Evolutionary conservation across 345 rosid species (phyloP).

Genomic region (Durio zibethinus): DNA sequence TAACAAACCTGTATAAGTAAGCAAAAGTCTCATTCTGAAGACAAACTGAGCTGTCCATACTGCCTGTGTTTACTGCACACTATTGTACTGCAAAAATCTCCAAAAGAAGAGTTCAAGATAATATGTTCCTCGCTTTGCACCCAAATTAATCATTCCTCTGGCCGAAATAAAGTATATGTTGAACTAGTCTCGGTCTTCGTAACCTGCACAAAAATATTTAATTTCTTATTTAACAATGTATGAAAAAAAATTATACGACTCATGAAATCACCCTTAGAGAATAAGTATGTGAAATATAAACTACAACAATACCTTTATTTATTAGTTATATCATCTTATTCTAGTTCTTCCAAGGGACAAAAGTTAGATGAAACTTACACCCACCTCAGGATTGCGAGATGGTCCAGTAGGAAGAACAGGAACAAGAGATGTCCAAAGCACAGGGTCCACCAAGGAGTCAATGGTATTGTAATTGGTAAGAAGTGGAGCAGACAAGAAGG

Average conservation of each 20-base stretch:
- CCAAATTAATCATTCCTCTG: constrained; percentile 43
- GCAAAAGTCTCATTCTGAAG: neutral
- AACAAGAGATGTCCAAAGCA: constrained; percentile 74
- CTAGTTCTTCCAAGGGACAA: constrained; percentile 1
- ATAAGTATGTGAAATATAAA: neutral
- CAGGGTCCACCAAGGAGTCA: constrained; percentile 76
- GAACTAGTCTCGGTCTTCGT: constrained; percentile 69
- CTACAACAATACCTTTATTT: neutral
- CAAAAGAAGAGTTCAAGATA: neutral
- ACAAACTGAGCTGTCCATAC: neutral
- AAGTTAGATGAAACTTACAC: constrained; percentile 15
- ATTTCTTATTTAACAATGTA: no score
- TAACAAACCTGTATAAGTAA: constrained; percentile 5
- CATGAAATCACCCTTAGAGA: neutral
- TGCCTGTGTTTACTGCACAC: neutral
- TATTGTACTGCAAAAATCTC: neutral
- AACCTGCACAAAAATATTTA: constrained; percentile 38
- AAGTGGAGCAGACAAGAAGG: constrained; percentile 83
- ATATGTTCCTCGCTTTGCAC: neutral
- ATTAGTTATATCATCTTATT: constrained; percentile 1
- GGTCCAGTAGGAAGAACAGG: constrained; percentile 67
- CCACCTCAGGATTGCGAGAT: constrained; percentile 69
- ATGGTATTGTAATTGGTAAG: constrained; percentile 68
- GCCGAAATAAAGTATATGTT: constrained; percentile 47
- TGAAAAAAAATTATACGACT: neutral